Conservation (phyloP, 768 basidiomycete species). For the Suillus subalutaceus region DNA sequence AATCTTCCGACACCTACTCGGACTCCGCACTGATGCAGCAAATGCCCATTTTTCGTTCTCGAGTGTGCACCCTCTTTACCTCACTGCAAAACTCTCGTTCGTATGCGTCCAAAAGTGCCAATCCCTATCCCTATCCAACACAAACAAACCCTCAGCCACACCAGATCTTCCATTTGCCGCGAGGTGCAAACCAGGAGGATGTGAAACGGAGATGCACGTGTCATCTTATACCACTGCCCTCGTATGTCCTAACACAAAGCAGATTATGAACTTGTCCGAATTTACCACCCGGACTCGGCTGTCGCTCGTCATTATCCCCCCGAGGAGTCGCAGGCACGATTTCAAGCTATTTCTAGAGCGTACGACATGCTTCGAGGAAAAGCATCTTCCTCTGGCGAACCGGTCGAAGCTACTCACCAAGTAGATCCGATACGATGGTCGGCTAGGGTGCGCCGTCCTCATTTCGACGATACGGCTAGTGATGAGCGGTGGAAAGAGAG, state of each 20-base stretch:
- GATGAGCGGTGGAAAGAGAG: constrained; percentile 74
- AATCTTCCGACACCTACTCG: not conserved
- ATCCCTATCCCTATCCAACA: constrained; percentile 54
- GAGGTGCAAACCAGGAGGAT: constrained; percentile 50
- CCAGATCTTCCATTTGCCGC: constrained; percentile 64
- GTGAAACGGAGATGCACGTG: constrained; percentile 55
- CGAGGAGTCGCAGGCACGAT: constrained; percentile 60
- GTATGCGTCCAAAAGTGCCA: constrained; percentile 24
- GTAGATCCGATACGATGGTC: constrained; percentile 46
- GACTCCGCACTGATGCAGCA: not conserved
- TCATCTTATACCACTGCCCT: constrained; percentile 9
- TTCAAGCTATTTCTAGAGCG: constrained; percentile 68
- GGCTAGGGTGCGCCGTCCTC: constrained; percentile 41
- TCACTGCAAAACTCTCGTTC: constrained; percentile 16
- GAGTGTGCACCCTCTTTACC: constrained; percentile 9
- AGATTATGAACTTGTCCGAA: constrained; percentile 81
- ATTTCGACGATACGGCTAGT: constrained; percentile 44
- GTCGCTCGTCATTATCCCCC: constrained; percentile 43
- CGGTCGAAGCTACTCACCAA: constrained; percentile 19
- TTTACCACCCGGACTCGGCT: constrained; percentile 78
- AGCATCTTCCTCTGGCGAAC: constrained; percentile 26
- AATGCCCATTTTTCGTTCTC: not conserved
- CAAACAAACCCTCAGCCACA: constrained; percentile 57
- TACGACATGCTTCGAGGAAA: constrained; percentile 67
- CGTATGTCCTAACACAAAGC: constrained; percentile 1